phyloP scores from a whole-genome alignment of 2,329 filamentous ascomycete species.

The Penicillium nordicum region DNA sequence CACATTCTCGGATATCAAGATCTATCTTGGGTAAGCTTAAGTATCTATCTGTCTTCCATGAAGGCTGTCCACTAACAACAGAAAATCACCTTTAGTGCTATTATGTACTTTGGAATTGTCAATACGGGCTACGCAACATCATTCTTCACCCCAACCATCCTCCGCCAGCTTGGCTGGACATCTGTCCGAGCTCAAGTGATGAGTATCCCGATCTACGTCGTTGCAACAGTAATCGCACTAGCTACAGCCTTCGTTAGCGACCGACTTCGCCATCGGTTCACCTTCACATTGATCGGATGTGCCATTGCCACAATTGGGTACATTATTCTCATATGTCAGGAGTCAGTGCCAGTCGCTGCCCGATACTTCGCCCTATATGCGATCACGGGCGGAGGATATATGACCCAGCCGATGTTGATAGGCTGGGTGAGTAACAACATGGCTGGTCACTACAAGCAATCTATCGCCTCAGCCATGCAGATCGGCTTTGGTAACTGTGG shows the following conservation, averaged over 20 bases:
- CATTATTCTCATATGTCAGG: slow-evolving; percentile 52
- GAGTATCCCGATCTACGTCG: slow-evolving; percentile 56
- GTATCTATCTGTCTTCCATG: slow-evolving; percentile 3
- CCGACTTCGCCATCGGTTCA: slow-evolving; percentile 50
- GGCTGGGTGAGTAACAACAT: slow-evolving; percentile 59
- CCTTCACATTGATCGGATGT: slow-evolving; percentile 53
- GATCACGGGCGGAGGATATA: slow-evolving; percentile 53
- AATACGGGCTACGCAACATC: slow-evolving; percentile 47
- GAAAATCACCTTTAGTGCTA: slow-evolving; percentile 34
- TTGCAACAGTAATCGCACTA: slow-evolving; percentile 60
- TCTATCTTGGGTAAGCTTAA: slow-evolving; percentile 38
- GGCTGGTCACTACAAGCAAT: slow-evolving; percentile 57
- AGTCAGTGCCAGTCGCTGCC: slow-evolving; percentile 46
- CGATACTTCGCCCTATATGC: slow-evolving; percentile 57
- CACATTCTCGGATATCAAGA: slow-evolving; percentile 43
- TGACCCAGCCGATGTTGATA: slow-evolving; percentile 54
- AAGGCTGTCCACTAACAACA: slow-evolving; percentile 6
- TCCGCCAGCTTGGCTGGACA: slow-evolving; percentile 54
- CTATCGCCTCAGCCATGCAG: slow-evolving; percentile 52
- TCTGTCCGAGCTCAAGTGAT: slow-evolving; percentile 50
- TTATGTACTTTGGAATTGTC: slow-evolving; percentile 63
- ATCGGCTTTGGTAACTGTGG: slow-evolving; percentile 39
- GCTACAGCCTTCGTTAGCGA: slow-evolving; percentile 51
- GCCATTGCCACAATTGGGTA: slow-evolving; percentile 54
- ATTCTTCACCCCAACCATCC: slow-evolving; percentile 45